A percentile compares a stretch with the other conserved stretches of the same genome.
Evolutionary conservation across 176 grass and related monocot genomes (phyloP).

Genomic region (Eragrostis nindensis): DNA sequence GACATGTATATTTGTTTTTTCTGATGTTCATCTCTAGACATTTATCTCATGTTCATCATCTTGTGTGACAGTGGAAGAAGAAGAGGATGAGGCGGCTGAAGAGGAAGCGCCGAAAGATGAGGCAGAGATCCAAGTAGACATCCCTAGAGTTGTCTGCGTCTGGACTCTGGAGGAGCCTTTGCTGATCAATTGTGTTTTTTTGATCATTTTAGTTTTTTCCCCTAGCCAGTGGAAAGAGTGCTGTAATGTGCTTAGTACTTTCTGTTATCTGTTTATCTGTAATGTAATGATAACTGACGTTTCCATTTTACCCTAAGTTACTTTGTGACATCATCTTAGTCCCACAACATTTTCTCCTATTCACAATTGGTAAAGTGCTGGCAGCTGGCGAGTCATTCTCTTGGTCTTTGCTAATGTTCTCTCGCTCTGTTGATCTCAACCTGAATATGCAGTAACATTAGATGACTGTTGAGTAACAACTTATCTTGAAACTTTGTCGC

Average conservation of each 20-base stretch:
- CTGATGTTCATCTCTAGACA: background rate
- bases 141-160: background rate
- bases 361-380: background rate
- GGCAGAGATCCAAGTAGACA: conserved; percentile 65
- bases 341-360: background rate
- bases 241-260: conserved; percentile 5
- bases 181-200: background rate
- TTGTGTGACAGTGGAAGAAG: conserved; percentile 63
- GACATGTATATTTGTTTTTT: background rate
- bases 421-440: too few species aligned
- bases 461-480: too few species aligned
- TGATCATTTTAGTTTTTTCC: conserved; percentile 14
- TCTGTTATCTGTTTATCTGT: background rate
- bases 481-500: too few species aligned
- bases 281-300: background rate
- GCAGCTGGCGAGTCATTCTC: background rate
- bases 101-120: conserved; percentile 82
- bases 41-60: background rate
- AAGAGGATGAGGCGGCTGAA: conserved; percentile 77
- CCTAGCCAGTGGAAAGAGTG: background rate
- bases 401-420: background rate
- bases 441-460: too few species aligned
- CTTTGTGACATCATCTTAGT: background rate
- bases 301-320: background rate
- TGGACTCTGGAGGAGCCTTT: background rate